Percentiles rank a stretch among this genome's conserved stretches.
Conservation (phyloP, 345 rosid species). For the Dimocarpus longan region DNA sequence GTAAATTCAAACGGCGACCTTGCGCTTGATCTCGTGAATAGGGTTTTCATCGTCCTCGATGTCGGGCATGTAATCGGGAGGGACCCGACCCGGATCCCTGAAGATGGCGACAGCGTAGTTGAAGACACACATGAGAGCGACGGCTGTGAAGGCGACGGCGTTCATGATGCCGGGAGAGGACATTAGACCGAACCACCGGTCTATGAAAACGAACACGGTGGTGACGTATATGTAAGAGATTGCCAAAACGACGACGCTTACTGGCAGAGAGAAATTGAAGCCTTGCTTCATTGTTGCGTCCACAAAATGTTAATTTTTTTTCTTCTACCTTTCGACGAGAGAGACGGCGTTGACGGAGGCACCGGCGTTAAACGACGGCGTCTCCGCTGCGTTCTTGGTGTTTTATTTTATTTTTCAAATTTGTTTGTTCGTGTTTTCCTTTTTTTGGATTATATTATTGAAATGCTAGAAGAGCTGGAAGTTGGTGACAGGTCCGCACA, state of each 20-base stretch:
- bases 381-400: constrained; percentile 36
- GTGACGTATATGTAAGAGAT: constrained; percentile 67
- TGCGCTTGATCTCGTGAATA: constrained; percentile 91
- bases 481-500: constrained; percentile 17
- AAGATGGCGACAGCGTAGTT: constrained; percentile 61
- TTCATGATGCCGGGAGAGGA: constrained; percentile 83
- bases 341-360: constrained; percentile 41
- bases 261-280: constrained; percentile 63
- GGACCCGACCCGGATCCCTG: constrained; percentile 92
- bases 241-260: constrained; percentile 60
- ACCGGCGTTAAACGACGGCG: constrained; percentile 78
- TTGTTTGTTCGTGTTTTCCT: background rate
- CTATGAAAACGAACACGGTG: constrained; percentile 79
- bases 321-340: background rate
- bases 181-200: constrained; percentile 84
- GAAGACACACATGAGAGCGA: constrained; percentile 63
- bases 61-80: constrained; percentile 67
- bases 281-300: constrained; percentile 60
- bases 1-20: constrained; percentile 39
- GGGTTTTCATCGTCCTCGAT: constrained; percentile 66
- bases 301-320: background rate
- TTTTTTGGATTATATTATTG: constrained; percentile 1
- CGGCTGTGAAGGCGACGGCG: constrained; percentile 66
- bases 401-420: too few relatives aligned
- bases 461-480: constrained; percentile 8